Percentiles rank a stretch among this genome's conserved stretches.
These are phyloP conservation scores for Solanum piurae DNA, from an alignment of 257 asterid genomes.

Conservation along the genomic window DNA sequence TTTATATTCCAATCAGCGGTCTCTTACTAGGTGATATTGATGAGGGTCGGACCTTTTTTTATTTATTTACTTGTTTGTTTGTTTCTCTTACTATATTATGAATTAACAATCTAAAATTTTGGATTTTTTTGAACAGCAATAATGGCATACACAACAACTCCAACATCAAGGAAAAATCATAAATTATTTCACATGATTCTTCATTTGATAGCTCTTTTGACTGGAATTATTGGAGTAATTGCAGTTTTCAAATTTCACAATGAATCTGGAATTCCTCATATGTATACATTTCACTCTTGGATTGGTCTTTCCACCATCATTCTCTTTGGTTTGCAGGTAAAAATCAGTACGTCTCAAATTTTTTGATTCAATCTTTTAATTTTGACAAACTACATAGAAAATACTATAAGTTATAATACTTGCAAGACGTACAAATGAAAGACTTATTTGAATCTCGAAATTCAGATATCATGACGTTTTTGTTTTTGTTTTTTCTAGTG, in stretches of 20 bases:
- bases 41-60: accelerated
- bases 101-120: background rate
- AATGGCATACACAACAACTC: constrained; percentile 34
- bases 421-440: background rate
- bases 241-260: constrained; percentile 49
- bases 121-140: constrained; percentile 15
- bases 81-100: background rate
- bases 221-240: constrained; percentile 35
- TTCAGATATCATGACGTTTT: background rate
- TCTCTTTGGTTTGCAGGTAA: constrained; percentile 48
- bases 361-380: background rate
- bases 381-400: background rate
- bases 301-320: constrained; percentile 47
- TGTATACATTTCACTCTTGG: constrained; percentile 68
- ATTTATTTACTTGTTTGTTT: background rate
- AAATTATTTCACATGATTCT: constrained; percentile 30
- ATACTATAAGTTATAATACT: background rate
- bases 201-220: constrained; percentile 32
- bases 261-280: constrained; percentile 13
- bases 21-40: background rate
- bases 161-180: constrained; percentile 9
- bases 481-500: constrained; percentile 13
- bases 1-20: background rate
- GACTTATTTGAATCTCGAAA: background rate
- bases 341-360: background rate